A percentile compares a stretch with the other conserved stretches of the same genome.
phyloP scores from a whole-genome alignment of 805 yeast species.

The Starmerella roubikii region DNA sequence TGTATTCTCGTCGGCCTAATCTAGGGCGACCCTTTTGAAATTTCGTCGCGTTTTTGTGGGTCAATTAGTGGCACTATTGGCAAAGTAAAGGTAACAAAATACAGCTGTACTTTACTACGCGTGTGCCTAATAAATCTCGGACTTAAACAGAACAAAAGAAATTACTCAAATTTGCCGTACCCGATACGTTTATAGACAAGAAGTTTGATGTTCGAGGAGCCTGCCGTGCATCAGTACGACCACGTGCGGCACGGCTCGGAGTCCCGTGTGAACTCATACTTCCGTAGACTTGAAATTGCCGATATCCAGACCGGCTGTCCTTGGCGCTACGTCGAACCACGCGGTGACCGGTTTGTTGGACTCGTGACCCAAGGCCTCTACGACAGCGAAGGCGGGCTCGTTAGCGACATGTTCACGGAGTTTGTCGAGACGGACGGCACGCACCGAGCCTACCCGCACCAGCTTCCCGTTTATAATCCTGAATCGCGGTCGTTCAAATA shows the following conservation, averaged over 20 bases:
- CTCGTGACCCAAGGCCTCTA: slow-evolving; percentile 10
- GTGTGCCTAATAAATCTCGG: too few species aligned
- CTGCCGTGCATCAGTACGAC: slow-evolving; percentile 7
- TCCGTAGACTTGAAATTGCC: slow-evolving; percentile 2
- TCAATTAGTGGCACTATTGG: too few species aligned
- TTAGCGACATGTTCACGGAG: slow-evolving; percentile 5
- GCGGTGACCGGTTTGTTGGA: slow-evolving; percentile 7
- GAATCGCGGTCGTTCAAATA: not conserved
- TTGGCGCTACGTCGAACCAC: not conserved
- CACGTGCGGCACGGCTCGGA: not conserved
- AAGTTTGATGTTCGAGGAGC: slow-evolving; percentile 12
- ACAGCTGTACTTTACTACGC: too few species aligned
- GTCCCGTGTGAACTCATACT: not conserved
- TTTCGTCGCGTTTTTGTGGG: too few species aligned
- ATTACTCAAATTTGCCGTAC: too few species aligned
- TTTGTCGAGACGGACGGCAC: not conserved
- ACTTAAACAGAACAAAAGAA: too few species aligned
- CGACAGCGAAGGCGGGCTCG: slow-evolving; percentile 4
- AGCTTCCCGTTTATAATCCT: not conserved
- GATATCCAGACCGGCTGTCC: not conserved
- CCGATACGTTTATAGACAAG: too few species aligned
- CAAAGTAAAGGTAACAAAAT: too few species aligned
- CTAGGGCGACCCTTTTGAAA: too few species aligned
- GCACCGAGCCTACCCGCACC: not conserved
- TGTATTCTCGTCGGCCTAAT: too few species aligned